phyloP scores from a whole-genome alignment of 768 basidiomycete genomes.

The Lentinus brumalis region DNA sequence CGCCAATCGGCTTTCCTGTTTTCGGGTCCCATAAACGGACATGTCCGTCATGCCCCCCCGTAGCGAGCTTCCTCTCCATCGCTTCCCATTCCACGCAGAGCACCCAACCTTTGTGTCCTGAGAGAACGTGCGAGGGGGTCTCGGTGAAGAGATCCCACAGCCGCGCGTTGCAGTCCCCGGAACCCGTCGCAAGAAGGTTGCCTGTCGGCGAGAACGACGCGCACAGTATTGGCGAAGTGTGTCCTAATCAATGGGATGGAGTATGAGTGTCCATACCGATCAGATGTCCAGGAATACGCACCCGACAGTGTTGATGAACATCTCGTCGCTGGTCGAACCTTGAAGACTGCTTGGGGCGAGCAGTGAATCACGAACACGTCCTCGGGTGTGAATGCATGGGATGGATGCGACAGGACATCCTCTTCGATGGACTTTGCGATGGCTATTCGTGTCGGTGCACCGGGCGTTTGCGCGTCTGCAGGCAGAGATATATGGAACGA shows the following conservation, averaged over 20 bases:
- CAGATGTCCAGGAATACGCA: slow-evolving; percentile 32
- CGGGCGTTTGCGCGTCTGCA: slow-evolving; percentile 46
- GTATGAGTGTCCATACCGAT: background rate
- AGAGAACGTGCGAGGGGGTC: slow-evolving; percentile 82
- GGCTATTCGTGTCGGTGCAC: slow-evolving; percentile 75
- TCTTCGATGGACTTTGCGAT: slow-evolving; percentile 82
- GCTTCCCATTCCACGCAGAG: slow-evolving; percentile 98
- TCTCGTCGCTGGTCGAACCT: slow-evolving; percentile 89
- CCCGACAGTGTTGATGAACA: slow-evolving; percentile 93
- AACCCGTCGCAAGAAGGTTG: slow-evolving; percentile 87
- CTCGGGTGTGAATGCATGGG: slow-evolving; percentile 77
- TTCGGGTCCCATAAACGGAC: slow-evolving; percentile 92
- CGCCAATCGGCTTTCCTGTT: slow-evolving; percentile 85
- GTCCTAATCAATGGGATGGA: slow-evolving; percentile 52
- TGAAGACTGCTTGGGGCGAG: slow-evolving; percentile 94
- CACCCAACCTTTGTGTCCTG: slow-evolving; percentile 95
- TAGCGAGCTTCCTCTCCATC: slow-evolving; percentile 85
- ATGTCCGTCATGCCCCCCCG: slow-evolving; percentile 93
- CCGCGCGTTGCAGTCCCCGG: slow-evolving; percentile 90
- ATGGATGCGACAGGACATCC: slow-evolving; percentile 76
- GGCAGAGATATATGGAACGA: slow-evolving; percentile 84
- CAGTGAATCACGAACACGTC: slow-evolving; percentile 88
- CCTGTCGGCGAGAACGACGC: slow-evolving; percentile 96
- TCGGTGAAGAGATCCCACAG: slow-evolving; percentile 96
- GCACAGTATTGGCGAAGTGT: slow-evolving; percentile 90